These are phyloP conservation scores for Albizia julibrissin DNA, from an alignment of 306 rosid species.

Conservation along the genomic window DNA sequence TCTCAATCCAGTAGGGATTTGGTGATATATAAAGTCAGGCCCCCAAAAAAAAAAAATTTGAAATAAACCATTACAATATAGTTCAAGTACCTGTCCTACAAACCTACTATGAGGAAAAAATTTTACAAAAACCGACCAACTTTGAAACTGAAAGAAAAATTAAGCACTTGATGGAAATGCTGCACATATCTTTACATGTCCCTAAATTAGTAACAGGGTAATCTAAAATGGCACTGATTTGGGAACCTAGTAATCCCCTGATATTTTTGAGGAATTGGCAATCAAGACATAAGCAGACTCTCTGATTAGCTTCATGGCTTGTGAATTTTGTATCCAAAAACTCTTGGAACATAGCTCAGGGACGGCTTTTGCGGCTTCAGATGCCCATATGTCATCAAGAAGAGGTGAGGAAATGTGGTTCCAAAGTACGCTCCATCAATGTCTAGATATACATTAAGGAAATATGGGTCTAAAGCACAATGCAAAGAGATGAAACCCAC, in stretches of 20 bases:
- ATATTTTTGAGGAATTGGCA: slow-evolving; percentile 20
- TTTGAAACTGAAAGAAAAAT: slow-evolving; percentile 41
- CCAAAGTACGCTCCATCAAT: slow-evolving; percentile 93
- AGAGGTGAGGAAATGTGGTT: slow-evolving; percentile 78
- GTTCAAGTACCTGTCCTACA: slow-evolving; percentile 17
- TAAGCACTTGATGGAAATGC: slow-evolving; percentile 35
- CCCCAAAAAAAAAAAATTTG: neutral
- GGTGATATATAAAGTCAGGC: neutral
- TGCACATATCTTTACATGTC: slow-evolving; percentile 34
- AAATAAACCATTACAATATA: slow-evolving; percentile 23
- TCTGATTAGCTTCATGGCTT: slow-evolving; percentile 52
- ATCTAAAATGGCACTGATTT: slow-evolving; percentile 29
- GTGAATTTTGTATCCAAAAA: slow-evolving; percentile 86
- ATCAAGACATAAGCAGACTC: slow-evolving; percentile 27
- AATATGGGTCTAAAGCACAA: slow-evolving; percentile 22
- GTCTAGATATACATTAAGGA: slow-evolving; percentile 53
- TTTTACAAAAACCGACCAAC: slow-evolving; percentile 24
- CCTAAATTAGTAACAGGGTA: slow-evolving; percentile 25
- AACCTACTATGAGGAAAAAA: neutral
- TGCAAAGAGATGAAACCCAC: slow-evolving; percentile 17
- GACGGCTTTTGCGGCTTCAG: slow-evolving; percentile 75
- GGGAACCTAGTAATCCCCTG: neutral
- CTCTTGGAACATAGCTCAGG: slow-evolving; percentile 77
- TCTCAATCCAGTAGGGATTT: neutral
- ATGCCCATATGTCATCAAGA: slow-evolving; percentile 80